Evolutionary conservation across 1,284 basidiomycete species (phyloP).

Genomic region (Puccinia horiana): DNA sequence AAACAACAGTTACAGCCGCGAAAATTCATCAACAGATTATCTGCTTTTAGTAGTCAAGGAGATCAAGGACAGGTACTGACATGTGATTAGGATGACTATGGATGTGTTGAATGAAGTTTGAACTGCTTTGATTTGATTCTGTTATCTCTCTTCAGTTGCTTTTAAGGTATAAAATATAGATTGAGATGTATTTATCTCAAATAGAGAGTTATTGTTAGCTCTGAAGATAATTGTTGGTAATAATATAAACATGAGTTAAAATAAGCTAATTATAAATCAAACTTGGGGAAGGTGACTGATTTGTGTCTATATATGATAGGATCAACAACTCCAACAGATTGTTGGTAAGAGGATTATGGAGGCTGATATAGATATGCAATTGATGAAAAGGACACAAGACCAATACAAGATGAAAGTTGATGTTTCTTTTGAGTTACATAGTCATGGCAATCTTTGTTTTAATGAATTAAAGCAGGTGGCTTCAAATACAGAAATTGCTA

Average conservation of each 20-base stretch:
- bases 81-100: conserved; percentile 64
- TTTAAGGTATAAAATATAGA: conserved; percentile 99
- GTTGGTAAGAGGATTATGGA: conserved; percentile 99
- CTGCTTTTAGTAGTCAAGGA: conserved; percentile 93
- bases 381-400: no score
- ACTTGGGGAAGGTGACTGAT: background rate
- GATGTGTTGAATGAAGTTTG: no score
- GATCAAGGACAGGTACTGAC: conserved; percentile 92
- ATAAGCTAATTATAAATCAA: background rate
- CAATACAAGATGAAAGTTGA: no score
- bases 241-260: conserved; percentile 71
- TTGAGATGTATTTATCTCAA: conserved; percentile 92
- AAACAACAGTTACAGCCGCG: no score
- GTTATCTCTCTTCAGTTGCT: conserved; percentile 66
- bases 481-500: conserved; percentile 89
- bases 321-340: conserved; percentile 98
- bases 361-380: conserved; percentile 83
- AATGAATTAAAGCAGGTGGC: conserved; percentile 97
- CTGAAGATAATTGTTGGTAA: conserved; percentile 99
- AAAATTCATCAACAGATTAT: conserved; percentile 95
- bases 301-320: conserved; percentile 63
- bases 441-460: conserved; percentile 93
- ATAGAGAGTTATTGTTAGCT: conserved; percentile 95
- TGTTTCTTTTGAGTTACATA: conserved; percentile 50
- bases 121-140: background rate